phyloP scores from a whole-genome alignment of 139 green algal genomes.

The Picochlorum costavermella region DNA sequence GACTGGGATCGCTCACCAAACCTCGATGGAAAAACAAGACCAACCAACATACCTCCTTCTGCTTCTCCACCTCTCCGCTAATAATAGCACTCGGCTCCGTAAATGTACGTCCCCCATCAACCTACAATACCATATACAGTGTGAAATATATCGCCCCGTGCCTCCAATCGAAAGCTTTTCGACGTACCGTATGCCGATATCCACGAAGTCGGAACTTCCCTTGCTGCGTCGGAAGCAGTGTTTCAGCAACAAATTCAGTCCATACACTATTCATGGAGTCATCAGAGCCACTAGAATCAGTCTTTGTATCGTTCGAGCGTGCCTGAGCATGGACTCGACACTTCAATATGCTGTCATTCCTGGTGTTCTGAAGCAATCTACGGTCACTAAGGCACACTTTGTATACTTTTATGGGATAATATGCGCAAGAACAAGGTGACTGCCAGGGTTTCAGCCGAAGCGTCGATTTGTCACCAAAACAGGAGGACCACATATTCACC shows the following conservation, averaged over 20 bases:
- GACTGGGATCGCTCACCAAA: background rate
- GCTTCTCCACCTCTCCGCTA: constrained; percentile 63
- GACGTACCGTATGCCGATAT: constrained; percentile 79
- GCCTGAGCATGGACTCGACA: background rate
- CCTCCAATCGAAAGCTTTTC: background rate
- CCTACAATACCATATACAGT: constrained; percentile 30
- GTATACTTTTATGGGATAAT: no score
- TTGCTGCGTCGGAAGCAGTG: constrained; percentile 72
- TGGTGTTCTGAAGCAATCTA: no score
- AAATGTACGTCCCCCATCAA: constrained; percentile 62
- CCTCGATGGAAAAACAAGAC: background rate
- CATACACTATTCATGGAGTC: constrained; percentile 1
- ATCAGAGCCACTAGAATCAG: background rate
- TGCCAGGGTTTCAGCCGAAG: no score
- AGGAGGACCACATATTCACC: no score
- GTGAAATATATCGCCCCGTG: background rate
- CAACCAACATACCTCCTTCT: constrained; percentile 42
- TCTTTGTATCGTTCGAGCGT: background rate
- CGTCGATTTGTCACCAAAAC: no score
- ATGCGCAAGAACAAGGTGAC: no score
- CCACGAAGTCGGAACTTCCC: constrained; percentile 77
- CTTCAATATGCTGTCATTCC: background rate
- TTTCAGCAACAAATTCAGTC: constrained; percentile 87
- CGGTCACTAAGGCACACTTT: no score
- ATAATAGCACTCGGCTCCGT: constrained; percentile 83